A percentile compares a stretch with the other conserved stretches of the same genome.
Evolutionary conservation across 306 rosid genomes (phyloP).

Genomic region (Cicer judaicum): DNA sequence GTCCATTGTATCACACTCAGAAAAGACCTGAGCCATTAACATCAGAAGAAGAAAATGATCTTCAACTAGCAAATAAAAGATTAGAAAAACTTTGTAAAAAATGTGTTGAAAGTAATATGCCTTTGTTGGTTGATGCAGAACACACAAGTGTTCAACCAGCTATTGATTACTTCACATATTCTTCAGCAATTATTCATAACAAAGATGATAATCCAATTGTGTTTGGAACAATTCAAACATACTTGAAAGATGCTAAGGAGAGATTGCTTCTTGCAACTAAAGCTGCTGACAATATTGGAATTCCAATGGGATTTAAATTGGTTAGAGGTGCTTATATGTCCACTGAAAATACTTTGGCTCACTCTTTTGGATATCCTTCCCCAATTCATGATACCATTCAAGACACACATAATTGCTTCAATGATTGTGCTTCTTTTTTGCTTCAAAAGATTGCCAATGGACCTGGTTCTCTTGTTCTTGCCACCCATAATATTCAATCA

Average conservation of each 20-base stretch:
- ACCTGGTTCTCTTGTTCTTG: conserved; percentile 67
- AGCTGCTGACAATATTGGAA: conserved; percentile 63
- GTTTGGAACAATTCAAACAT: conserved; percentile 80
- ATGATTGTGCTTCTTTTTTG: conserved; percentile 66
- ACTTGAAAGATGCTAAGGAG: conserved; percentile 82
- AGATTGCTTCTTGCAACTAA: conserved; percentile 55
- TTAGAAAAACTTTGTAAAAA: conserved; percentile 59
- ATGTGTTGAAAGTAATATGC: conserved; percentile 61
- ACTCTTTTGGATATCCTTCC: conserved; percentile 61
- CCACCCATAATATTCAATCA: conserved; percentile 90
- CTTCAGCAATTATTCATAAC: conserved; percentile 69
- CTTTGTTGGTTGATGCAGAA: conserved; percentile 79
- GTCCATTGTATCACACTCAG: conserved; percentile 81
- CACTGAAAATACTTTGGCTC: conserved; percentile 62
- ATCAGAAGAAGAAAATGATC: conserved; percentile 67
- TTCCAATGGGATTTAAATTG: conserved; percentile 79
- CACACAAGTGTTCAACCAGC: conserved; percentile 85
- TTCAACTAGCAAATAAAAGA: conserved; percentile 62
- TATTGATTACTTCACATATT: conserved; percentile 85
- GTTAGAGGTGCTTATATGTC: conserved; percentile 98
- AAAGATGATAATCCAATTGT: conserved; percentile 58
- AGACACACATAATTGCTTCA: conserved; percentile 77
- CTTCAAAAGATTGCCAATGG: conserved; percentile 70
- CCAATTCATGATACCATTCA: conserved; percentile 73
- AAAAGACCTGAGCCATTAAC: conserved; percentile 63